Conservation (phyloP, 1,284 basidiomycete genomes). For the Retiboletus flavoniger region DNA sequence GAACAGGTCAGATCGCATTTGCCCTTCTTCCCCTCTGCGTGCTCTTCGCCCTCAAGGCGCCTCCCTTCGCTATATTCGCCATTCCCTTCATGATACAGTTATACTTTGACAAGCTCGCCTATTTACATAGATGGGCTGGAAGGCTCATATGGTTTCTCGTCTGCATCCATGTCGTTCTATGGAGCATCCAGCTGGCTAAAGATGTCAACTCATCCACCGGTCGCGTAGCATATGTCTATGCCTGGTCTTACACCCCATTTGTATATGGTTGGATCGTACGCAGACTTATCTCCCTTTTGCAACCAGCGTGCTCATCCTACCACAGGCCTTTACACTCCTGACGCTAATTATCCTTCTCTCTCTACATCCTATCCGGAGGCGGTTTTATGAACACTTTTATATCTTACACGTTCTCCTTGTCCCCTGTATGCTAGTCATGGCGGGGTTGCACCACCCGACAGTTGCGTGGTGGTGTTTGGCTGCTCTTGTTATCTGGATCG, state of each 20-base stretch:
- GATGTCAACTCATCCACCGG: conserved; percentile 53
- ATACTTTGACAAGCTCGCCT: conserved; percentile 75
- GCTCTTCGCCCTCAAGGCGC: conserved; percentile 77
- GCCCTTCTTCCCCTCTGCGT: conserved; percentile 76
- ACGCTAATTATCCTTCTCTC: conserved; percentile 68
- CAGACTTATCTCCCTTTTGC: conserved; percentile 15
- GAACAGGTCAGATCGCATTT: conserved; percentile 77
- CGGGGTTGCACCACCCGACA: conserved; percentile 69
- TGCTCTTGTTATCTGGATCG: conserved; percentile 64
- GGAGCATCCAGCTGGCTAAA: conserved; percentile 69
- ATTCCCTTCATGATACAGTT: conserved; percentile 66
- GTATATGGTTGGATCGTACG: conserved; percentile 72
- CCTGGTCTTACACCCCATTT: conserved; percentile 71
- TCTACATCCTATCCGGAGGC: conserved; percentile 60
- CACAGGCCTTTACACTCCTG: conserved; percentile 67
- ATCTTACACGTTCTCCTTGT: conserved; percentile 67
- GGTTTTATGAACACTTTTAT: conserved; percentile 79
- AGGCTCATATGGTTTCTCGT: conserved; percentile 74
- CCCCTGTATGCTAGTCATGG: conserved; percentile 58
- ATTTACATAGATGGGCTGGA: conserved; percentile 73
- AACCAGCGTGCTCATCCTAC: conserved; percentile 14
- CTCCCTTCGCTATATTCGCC: conserved; percentile 81
- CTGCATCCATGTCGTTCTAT: conserved; percentile 67
- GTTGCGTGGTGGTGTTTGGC: conserved; percentile 70
- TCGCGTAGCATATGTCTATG: conserved; percentile 57